These are phyloP conservation scores for Hygrophila difformis DNA, from an alignment of 257 asterid species.

Conservation along the genomic window DNA sequence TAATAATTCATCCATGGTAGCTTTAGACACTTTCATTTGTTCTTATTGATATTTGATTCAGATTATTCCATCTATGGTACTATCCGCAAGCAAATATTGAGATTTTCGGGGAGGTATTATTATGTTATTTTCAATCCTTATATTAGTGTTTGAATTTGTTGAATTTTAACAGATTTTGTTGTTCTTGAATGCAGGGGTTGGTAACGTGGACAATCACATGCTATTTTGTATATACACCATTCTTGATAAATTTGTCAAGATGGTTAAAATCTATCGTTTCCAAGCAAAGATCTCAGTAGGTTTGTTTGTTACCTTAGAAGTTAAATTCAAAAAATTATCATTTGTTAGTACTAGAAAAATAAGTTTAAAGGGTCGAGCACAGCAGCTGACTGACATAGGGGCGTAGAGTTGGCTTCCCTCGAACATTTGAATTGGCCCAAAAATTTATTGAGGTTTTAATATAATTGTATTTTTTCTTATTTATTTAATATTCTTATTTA, in stretches of 20 bases:
- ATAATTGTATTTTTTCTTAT: no score
- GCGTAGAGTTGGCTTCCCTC: no score
- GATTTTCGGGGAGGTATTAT: constrained; percentile 52
- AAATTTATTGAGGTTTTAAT: no score
- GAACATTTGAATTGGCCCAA: no score
- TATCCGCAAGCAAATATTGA: constrained; percentile 66
- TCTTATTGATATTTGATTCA: constrained; percentile 15
- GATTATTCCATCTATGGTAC: constrained; percentile 64
- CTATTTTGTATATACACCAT: constrained; percentile 60
- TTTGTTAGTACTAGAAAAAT: no score
- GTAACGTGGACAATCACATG: constrained; percentile 67
- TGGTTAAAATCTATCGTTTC: constrained; percentile 32
- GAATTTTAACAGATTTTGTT: constrained; percentile 3
- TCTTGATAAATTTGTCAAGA: constrained; percentile 56
- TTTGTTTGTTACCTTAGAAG: no score
- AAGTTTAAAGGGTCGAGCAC: no score
- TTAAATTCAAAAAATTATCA: no score
- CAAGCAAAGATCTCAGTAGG: constrained; percentile 12
- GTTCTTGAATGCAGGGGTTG: constrained; percentile 41
- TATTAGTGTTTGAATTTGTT: no score
- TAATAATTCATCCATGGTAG: not conserved
- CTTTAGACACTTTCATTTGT: not conserved
- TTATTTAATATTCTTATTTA: no score
- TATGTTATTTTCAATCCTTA: no score
- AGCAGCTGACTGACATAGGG: no score